phyloP scores from a whole-genome alignment of 23 red algal species.

The Cyanidiococcus yangmingshanensis region DNA sequence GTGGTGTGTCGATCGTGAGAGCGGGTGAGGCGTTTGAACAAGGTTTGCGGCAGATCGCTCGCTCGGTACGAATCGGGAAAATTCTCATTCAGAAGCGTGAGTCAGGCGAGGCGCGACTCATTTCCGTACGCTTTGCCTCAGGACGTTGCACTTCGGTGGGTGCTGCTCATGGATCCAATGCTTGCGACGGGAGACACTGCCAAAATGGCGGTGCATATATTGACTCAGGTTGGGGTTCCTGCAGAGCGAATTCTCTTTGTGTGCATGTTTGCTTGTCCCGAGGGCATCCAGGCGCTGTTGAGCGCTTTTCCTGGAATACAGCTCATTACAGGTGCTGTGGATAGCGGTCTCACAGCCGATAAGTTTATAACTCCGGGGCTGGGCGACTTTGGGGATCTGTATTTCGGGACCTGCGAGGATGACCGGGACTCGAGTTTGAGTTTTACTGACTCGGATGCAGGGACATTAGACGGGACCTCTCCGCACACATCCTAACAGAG shows the following conservation, averaged over 20 bases:
- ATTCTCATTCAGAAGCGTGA: constrained; percentile 91
- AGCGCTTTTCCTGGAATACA: constrained; percentile 39
- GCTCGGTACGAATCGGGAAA: constrained; percentile 76
- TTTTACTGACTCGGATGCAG: not conserved
- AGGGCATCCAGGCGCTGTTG: constrained; percentile 43
- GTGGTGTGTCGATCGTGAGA: constrained; percentile 84
- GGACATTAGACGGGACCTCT: not conserved
- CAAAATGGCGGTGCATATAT: constrained; percentile 39
- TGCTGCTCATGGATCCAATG: constrained; percentile 93
- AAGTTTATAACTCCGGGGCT: constrained; percentile 62
- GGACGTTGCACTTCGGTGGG: constrained; percentile 53
- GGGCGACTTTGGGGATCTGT: constrained; percentile 92
- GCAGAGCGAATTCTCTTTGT: constrained; percentile 69
- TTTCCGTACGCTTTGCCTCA: constrained; percentile 63
- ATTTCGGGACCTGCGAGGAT: constrained; percentile 39
- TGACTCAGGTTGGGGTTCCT: constrained; percentile 57
- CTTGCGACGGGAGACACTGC: constrained; percentile 73
- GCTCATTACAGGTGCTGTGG: constrained; percentile 62
- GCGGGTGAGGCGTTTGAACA: constrained; percentile 94
- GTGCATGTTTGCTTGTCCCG: constrained; percentile 56
- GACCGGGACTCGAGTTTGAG: not conserved
- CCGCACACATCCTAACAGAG: too few species aligned
- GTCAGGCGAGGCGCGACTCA: constrained; percentile 39
- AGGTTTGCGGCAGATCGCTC: constrained; percentile 59
- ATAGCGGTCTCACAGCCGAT: constrained; percentile 45